Evolutionary conservation across 78 protist species (phyloP), one percentile per base, ranked within the genome.

Genomic region (Dictyostelium brefeldianum): DNA sequence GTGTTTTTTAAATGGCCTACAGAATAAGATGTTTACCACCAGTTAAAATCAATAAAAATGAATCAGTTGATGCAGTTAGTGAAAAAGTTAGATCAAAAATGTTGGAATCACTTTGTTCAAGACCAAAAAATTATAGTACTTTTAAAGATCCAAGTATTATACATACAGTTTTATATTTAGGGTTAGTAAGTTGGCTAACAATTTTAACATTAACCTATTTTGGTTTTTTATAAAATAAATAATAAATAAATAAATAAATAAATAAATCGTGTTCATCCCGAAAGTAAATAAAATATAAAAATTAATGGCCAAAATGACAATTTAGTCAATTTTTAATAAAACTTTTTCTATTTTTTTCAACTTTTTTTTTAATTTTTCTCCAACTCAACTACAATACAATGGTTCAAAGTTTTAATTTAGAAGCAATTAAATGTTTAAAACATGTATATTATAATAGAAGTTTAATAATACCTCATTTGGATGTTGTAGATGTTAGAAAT

Each of bases 351-450:
- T 36, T 36, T 36, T 36, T 36, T 36, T 36, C 2, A 36, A 36
- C 43, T 36, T 36, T 36, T 36, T 36, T 36, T 36, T 36, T 36
- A 1, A 36, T 36, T 36, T 36, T 36, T 36, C 43, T 36, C 43
- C 1, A 36, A 36, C 43, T 36, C 3, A 29, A 64, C 12, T 11
- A 64, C 9, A 64, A 64, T 25, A 64, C 22, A 27, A 87, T 87
- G 92, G 92, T 87, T 36, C 92, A 87, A 64, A 75, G 92, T 57
- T 87, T 54, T 12, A 87, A 87, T 64, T 43, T 77, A 27, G 92
- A 74, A 31, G 82, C 92, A 25, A 48, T 87, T 18, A 74, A 77
- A 77, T 75, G 74, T 27, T 64, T 87, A 56, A 80, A 65, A 62
- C 57, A 77, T 48, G 75, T 87, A 6, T 27, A 48, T 50, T 47